A percentile compares a stretch with the other conserved stretches of the same genome.
Conservation (phyloP, 1,139 yeast species). For the Casaregolazyma suthepensis region DNA sequence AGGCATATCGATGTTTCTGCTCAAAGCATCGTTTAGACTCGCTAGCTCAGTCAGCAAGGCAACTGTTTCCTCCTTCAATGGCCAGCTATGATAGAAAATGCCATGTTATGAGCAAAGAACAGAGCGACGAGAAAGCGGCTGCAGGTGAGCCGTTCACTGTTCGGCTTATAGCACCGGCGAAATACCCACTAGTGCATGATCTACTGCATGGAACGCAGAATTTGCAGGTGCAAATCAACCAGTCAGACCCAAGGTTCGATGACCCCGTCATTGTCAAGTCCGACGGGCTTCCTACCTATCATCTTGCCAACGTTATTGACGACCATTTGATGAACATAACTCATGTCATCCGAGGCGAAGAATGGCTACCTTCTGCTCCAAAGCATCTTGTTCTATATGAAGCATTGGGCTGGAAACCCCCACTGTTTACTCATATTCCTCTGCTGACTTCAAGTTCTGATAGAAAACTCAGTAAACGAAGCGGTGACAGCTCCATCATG, state of each 20-base stretch:
- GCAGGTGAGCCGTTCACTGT: slow-evolving; percentile 32
- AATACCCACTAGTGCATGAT: slow-evolving; percentile 63
- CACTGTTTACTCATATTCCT: slow-evolving; percentile 84
- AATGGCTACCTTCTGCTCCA: slow-evolving; percentile 95
- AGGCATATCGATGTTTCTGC: slow-evolving; percentile 85
- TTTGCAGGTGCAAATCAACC: slow-evolving; percentile 74
- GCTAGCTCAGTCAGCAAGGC: slow-evolving; percentile 66
- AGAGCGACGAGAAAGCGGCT: slow-evolving; percentile 34
- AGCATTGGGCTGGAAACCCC: slow-evolving; percentile 85
- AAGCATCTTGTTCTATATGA: slow-evolving; percentile 81
- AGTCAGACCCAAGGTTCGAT: slow-evolving; percentile 66
- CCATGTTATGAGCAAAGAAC: slow-evolving; percentile 38
- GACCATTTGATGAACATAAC: slow-evolving; percentile 90
- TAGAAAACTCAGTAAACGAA: slow-evolving; percentile 79
- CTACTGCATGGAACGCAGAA: slow-evolving; percentile 69
- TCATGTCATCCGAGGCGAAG: slow-evolving; percentile 95
- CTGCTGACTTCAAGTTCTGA: slow-evolving; percentile 66
- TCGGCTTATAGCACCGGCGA: slow-evolving; percentile 54
- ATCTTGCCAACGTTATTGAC: slow-evolving; percentile 91
- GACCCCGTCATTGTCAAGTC: slow-evolving; percentile 86
- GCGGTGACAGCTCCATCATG: slow-evolving; percentile 70
- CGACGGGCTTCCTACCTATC: slow-evolving; percentile 93
- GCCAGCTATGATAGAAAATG: slow-evolving; percentile 91
- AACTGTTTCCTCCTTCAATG: slow-evolving; percentile 78
- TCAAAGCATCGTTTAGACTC: slow-evolving; percentile 67